Evolutionary conservation across 768 basidiomycete species (phyloP).

Genomic region (Suillus bovinus): DNA sequence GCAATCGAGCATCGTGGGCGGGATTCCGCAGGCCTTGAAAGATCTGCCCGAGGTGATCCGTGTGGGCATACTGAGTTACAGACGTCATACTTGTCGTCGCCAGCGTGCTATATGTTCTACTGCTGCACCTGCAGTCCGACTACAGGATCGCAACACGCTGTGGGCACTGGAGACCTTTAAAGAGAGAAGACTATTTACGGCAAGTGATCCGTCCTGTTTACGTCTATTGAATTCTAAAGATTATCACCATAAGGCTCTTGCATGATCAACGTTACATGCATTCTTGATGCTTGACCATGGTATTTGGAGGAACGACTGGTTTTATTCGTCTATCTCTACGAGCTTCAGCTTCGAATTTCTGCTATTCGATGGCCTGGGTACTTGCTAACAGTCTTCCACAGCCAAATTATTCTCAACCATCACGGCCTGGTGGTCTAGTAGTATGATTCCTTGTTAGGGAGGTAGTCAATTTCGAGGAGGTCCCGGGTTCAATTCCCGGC

Average conservation of each 20-base stretch:
- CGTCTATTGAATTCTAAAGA: conserved; percentile 28
- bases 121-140: conserved; percentile 1
- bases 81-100: conserved; percentile 55
- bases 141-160: not conserved
- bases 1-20: conserved; percentile 60
- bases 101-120: conserved; percentile 11
- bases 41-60: conserved; percentile 63
- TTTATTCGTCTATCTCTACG: not conserved
- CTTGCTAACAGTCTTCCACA: too few relatives aligned
- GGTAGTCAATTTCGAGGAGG: conserved; percentile 53
- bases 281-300: not conserved
- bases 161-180: not conserved
- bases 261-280: not conserved
- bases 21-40: conserved; percentile 68
- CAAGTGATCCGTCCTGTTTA: conserved; percentile 28
- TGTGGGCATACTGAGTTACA: conserved; percentile 53
- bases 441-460: conserved; percentile 68
- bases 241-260: not conserved
- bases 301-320: not conserved
- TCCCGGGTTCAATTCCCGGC: conserved; percentile 89
- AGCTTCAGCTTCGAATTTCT: not conserved
- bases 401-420: too few relatives aligned
- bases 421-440: conserved; percentile 61
- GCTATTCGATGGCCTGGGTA: not conserved
- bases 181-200: conserved; percentile 7